phyloP scores from a whole-genome alignment of 345 rosid species.

The Heritiera fomes region DNA sequence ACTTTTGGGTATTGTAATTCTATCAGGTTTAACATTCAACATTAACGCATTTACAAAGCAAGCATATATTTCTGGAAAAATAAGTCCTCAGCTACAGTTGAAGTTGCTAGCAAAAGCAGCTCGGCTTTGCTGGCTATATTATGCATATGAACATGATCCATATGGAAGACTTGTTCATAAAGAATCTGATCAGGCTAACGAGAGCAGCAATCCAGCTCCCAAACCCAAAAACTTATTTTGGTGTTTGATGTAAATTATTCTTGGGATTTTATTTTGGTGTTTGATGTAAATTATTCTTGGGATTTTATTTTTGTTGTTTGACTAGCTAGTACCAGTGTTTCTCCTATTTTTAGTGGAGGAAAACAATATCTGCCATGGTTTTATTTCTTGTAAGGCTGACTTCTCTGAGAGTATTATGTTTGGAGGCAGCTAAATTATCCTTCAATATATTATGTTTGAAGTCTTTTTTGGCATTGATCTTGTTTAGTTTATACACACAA shows the following conservation, averaged over 20 bases:
- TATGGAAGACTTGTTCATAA: background rate
- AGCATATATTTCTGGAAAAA: constrained; percentile 3
- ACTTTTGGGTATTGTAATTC: no score
- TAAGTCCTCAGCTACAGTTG: background rate
- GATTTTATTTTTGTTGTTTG: background rate
- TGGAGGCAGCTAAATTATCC: no score
- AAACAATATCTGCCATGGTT: no score
- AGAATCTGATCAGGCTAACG: background rate
- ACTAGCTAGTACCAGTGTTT: no score
- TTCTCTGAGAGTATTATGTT: no score
- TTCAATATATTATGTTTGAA: no score
- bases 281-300: background rate
- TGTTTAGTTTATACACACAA: no score
- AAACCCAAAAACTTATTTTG: background rate
- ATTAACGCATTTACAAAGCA: background rate
- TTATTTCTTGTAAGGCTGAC: no score
- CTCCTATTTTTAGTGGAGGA: no score
- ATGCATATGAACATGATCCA: background rate
- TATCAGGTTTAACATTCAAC: background rate
- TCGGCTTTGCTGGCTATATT: background rate
- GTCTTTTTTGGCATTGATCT: no score
- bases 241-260: no score
- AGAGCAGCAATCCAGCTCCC: background rate
- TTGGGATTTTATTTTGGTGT: background rate
- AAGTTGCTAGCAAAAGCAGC: constrained; percentile 11